phyloP scores from a whole-genome alignment of 2,329 filamentous ascomycete species.

The Coniochaeta hoffmannii region DNA sequence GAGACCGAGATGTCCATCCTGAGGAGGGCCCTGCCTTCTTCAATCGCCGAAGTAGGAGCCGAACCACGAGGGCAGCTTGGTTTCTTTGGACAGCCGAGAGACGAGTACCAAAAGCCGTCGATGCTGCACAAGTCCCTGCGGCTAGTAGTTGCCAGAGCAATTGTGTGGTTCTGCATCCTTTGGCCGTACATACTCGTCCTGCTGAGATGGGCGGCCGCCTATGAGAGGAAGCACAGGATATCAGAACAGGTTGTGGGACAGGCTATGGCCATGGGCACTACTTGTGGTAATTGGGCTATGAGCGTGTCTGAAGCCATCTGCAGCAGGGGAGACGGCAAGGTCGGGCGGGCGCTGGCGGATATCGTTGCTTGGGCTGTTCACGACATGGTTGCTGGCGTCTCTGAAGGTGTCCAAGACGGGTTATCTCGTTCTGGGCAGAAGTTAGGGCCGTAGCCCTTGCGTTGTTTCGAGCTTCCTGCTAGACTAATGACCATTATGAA shows the following conservation, averaged over 20 bases:
- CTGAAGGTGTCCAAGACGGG: conserved; percentile 9
- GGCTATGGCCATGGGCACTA: conserved; percentile 2
- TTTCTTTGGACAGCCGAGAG: not conserved
- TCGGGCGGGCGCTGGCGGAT: conserved; percentile 13
- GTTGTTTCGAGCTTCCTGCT: not conserved
- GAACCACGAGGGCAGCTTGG: not conserved
- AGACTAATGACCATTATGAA: not conserved
- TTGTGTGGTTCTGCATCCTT: conserved; percentile 1
- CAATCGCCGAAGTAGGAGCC: conserved; percentile 9
- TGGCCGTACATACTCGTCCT: conserved; percentile 1
- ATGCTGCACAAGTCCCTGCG: not conserved
- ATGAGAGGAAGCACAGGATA: conserved; percentile 12
- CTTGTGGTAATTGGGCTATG: conserved; percentile 6
- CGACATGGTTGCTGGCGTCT: conserved; percentile 15
- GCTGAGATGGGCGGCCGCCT: not conserved
- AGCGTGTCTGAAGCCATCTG: conserved; percentile 10
- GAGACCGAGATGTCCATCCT: conserved; percentile 45
- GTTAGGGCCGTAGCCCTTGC: not conserved
- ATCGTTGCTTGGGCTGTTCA: conserved; percentile 14
- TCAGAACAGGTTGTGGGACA: conserved; percentile 10
- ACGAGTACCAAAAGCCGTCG: not conserved
- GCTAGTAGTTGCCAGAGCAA: not conserved
- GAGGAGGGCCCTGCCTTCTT: conserved; percentile 38
- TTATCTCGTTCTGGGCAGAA: not conserved
- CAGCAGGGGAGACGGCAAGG: conserved; percentile 11